A percentile compares a stretch with the other conserved stretches of the same genome.
phyloP scores from a whole-genome alignment of 2,329 filamentous ascomycete species.

The Kalmusia sp. region DNA sequence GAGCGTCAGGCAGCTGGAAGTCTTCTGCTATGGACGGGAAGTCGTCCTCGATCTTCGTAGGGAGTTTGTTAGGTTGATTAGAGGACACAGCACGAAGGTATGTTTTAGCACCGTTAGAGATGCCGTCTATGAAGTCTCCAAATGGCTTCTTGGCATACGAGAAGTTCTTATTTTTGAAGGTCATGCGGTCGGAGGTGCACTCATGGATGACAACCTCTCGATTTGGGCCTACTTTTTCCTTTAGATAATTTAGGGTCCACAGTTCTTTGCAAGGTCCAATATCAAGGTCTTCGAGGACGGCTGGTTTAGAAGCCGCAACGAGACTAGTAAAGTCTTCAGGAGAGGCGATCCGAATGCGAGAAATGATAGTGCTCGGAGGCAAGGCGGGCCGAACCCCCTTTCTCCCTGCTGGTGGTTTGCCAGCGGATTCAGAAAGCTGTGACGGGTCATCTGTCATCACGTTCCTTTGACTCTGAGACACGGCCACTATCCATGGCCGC shows the following conservation, averaged over 20 bases:
- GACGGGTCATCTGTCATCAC: conserved; percentile 4
- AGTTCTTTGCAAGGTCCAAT: conserved; percentile 70
- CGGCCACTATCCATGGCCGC: conserved; percentile 23
- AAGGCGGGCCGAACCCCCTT: conserved; percentile 13
- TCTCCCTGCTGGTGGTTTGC: conserved; percentile 20
- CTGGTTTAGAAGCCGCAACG: conserved; percentile 64
- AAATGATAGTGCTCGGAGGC: conserved; percentile 48
- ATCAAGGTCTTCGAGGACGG: conserved; percentile 69
- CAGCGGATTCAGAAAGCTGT: conserved; percentile 4
- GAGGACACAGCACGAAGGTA: conserved; percentile 82
- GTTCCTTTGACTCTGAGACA: conserved; percentile 1
- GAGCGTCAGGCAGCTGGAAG: conserved; percentile 70
- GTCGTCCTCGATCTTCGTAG: conserved; percentile 74
- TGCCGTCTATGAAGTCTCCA: conserved; percentile 68
- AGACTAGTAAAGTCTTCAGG: conserved; percentile 66
- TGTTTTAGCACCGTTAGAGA: conserved; percentile 64
- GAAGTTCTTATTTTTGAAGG: conserved; percentile 86
- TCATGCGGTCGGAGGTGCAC: conserved; percentile 70
- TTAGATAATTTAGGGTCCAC: conserved; percentile 76
- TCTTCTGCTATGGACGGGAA: conserved; percentile 74
- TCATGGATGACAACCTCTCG: conserved; percentile 76
- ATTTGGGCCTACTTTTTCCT: conserved; percentile 51
- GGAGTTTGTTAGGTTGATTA: conserved; percentile 70
- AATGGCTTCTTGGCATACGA: conserved; percentile 74
- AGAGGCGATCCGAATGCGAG: conserved; percentile 60